Base-by-base conservation (phyloP, 2,329 filamentous ascomycete genomes). In the Arachnopeziza araneosa region DNA sequence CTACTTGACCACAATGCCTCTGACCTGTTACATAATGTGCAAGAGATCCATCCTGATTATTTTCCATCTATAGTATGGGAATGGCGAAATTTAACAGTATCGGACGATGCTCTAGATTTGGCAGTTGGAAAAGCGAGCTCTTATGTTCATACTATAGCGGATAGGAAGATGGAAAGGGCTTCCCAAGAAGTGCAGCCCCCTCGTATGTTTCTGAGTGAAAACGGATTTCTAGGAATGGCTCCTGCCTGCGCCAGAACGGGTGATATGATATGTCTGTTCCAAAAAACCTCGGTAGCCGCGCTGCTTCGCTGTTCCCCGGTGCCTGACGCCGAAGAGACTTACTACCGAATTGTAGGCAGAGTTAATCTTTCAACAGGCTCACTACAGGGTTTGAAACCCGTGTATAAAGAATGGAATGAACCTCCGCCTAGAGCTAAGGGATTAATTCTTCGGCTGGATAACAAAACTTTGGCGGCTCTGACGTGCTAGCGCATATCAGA, bases 251-350 rank as follows among this genome's bases (percentile, higher is more conserved):
- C 56, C 1, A 12, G 23, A 48, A 19, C 19, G 9, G 56, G 56
- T n/a, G 56, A 58, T 50, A 50, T 54, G 2, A 54, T 58, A 22
- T 58, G 50, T 22, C 21, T 19, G 24, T 58, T 58, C n/a, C 36
- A n/a, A 36, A 22, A 23, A 19, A 58, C 56, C 5, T 10, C n/a
- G 14, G 12, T 48, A 19, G 32, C 48, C 2, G 51, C 51, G 12
- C 17, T 58, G 17, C 23, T 58, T 6, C 21, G 56, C 12, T 4
- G 6, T 14, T 5, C 6, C 17, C 4, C 10, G 36, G 12, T 3
- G 6, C 26, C n/a, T n/a, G 51, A 50, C 21, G 23, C 5, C 1
- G 14, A n/a, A 1, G 17, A 14, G 36, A 44, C 36, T 44, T 19
- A 44, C 36, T 50, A 50, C n/a, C 56, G 32, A 1, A 10, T 58